phyloP scores from a whole-genome alignment of 495 filamentous ascomycete genomes.

The Lepidopterella palustris region DNA sequence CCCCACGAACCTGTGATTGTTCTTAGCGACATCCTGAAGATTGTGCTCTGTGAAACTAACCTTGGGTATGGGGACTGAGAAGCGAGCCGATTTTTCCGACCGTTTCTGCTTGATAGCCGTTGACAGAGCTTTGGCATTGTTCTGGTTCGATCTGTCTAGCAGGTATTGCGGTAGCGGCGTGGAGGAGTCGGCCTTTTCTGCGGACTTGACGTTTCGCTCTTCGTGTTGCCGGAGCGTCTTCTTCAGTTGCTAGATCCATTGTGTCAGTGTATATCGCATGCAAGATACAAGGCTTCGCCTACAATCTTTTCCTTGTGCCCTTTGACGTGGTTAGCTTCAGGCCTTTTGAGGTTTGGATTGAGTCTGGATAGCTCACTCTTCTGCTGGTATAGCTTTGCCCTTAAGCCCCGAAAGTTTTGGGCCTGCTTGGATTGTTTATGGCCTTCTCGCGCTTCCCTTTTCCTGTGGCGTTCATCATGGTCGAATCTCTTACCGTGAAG shows the following conservation, averaged over 20 bases:
- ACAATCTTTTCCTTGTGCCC: constrained; percentile 95
- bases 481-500: constrained; percentile 76
- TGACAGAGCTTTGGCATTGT: constrained; percentile 81
- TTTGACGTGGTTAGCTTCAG: too few relatives aligned
- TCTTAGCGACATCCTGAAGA: too few relatives aligned
- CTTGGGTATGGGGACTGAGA: constrained; percentile 88
- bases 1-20: too few relatives aligned
- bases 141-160: constrained; percentile 79
- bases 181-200: constrained; percentile 60
- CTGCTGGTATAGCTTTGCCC: constrained; percentile 92
- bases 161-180: constrained; percentile 80
- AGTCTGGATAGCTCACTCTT: too few relatives aligned
- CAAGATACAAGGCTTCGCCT: too few relatives aligned
- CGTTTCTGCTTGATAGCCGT: constrained; percentile 85
- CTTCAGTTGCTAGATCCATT: too few relatives aligned
- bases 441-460: constrained; percentile 77
- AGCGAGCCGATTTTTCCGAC: constrained; percentile 91
- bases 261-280: too few relatives aligned
- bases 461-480: constrained; percentile 82
- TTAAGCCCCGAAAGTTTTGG: constrained; percentile 82
- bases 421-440: constrained; percentile 81
- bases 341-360: too few relatives aligned
- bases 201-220: constrained; percentile 90
- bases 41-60: constrained; percentile 56
- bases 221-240: constrained; percentile 93